Evolutionary conservation across 345 rosid genomes (phyloP).

Genomic region (Adansonia digitata): DNA sequence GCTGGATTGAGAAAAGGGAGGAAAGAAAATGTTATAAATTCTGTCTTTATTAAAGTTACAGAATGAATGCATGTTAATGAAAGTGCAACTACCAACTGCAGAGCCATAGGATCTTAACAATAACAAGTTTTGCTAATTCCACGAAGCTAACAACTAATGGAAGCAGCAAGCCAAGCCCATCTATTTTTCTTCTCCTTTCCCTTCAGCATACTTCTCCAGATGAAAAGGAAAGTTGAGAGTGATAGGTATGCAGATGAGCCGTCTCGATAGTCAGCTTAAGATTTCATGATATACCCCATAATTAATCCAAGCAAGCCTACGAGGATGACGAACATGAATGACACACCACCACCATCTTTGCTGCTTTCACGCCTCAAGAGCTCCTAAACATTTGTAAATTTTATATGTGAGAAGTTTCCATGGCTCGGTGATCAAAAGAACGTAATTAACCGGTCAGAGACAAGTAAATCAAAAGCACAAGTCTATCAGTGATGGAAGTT

Average conservation of each 20-base stretch:
- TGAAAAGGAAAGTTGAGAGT: constrained; percentile 19
- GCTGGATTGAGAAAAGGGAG: not conserved
- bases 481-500: not conserved
- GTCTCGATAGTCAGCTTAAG: constrained; percentile 15
- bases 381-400: constrained; percentile 35
- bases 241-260: constrained; percentile 13
- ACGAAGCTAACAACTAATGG: constrained; percentile 23
- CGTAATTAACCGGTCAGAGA: not conserved
- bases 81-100: not conserved
- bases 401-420: constrained; percentile 9
- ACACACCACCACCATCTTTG: constrained; percentile 44
- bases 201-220: constrained; percentile 26
- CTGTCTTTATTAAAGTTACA: not conserved
- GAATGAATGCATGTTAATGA: not conserved
- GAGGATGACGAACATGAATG: constrained; percentile 43
- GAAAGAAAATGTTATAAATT: not conserved
- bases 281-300: constrained; percentile 57
- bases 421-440: not conserved
- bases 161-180: constrained; percentile 18
- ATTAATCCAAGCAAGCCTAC: constrained; percentile 55
- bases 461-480: not conserved
- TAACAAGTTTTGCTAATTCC: constrained; percentile 27
- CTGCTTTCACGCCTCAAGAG: constrained; percentile 41
- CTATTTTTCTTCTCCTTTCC: constrained; percentile 32
- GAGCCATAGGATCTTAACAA: constrained; percentile 14